Base-by-base conservation (phyloP, 1,139 yeast species). In the Kodamaea arcana region DNA sequence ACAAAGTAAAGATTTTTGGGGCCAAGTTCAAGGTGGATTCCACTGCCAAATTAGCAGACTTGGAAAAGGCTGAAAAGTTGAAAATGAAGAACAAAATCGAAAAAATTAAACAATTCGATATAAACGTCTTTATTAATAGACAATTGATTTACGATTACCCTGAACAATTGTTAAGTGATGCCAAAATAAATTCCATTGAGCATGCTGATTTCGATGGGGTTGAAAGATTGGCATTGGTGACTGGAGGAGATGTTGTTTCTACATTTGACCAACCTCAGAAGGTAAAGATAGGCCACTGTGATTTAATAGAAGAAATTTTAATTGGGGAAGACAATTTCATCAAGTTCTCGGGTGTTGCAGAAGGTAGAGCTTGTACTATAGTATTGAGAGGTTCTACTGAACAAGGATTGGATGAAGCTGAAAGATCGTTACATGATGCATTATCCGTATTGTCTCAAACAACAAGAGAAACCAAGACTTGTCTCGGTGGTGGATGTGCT, bases 131-230 rank as follows among this genome's bases (percentile, higher is more conserved):
- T 60, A 90, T 92, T 48, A 92, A 92, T 66, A 80, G 98, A 56
- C 98, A 92, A 62, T 77, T 94, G 53, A 92, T 92, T 53, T 94
- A 92, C 65, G 97, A 92, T 65, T 94, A 92, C 75, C 98, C 99
- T 21, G 98, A 92, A 64, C 97, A 87, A 61, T 71, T 92, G 47
- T 86, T 92, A 55, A 77, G 95, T 5, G 98, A 92, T 52, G 64
- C 87, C 29, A 80, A 82, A 39, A 84, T 92, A 52, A 90, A 87
- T 62, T 81, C 97, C 23, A 87, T 92, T 45, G 98, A 92, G 65
- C 98, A 94, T 56, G 98, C 98, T 15, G 99, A 94, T 62, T 94
- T 94, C 51, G 98, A 87, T 55, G 99, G 98, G 51, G 88, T 92
- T 40, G 98, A 92, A 68, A 81, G 98, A 58, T 75, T 92, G 48